Base-by-base conservation (phyloP, 2,329 filamentous ascomycete species). In the Botryotinia globosa region DNA sequence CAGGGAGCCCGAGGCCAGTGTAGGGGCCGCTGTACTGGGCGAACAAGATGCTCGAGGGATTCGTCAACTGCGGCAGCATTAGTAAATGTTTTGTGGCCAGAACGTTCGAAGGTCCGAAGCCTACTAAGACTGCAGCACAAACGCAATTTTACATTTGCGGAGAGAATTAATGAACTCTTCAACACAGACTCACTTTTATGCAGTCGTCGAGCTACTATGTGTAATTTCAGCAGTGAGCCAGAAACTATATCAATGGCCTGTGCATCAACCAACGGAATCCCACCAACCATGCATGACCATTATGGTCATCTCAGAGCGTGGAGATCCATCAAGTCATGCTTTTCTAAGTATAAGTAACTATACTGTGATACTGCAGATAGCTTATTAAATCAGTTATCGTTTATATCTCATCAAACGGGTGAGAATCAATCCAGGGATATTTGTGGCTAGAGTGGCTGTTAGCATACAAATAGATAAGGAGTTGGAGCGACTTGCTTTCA, bases 111-210 rank as follows among this genome's bases (percentile, higher is more conserved):
- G 10, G 25, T 42, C n/a, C 7, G 9, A 1, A 42, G 25, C 1
- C 20, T 42, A 62, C 16, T 16, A 29, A 44, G 25, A 39, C 18
- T 44, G 59, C 22, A 29, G 22, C 1, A 29, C 18, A 29, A n/a
- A 51, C 1, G 8, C 6, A 48, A 45, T n/a, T 51, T 14, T 8
- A 61, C 1, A n/a, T 37, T 37, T 4, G 3, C 39, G 58, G 12
- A 94, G 94, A 74, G 93, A 94, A 83, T 99, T 98, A 83, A 99
- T 96, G 77, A 99, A 8, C 95, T 79, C 98, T 99, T 77, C 96
- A 63, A 99, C 96, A 82, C 98, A 99, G 83, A 6, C n/a, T 99
- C 94, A 84, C 94, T 97, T 80, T 96, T 91, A 83, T 99, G 96
- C 14, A 9, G 14, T 29, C 14, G 5, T 29, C 6, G 2, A 25